phyloP scores from a whole-genome alignment of 345 rosid genomes.

The Aethionema arabicum region DNA sequence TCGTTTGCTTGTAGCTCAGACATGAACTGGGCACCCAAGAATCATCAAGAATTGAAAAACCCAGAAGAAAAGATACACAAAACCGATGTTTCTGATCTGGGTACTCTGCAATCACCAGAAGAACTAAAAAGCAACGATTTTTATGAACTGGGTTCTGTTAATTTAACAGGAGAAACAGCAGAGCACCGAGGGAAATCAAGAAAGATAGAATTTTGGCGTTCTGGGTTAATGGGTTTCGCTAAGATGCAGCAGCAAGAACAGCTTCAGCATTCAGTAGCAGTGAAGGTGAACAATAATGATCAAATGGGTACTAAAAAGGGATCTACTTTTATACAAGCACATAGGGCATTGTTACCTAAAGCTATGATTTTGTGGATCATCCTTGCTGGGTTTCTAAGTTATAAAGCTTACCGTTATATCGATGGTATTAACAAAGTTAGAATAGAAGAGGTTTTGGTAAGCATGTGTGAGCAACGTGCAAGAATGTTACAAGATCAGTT shows the following conservation, averaged over 20 bases:
- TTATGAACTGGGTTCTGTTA: slow-evolving; percentile 12
- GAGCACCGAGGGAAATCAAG: neutral
- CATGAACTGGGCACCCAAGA: slow-evolving; percentile 49
- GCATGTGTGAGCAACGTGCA: slow-evolving; percentile 97
- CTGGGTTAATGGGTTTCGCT: slow-evolving; percentile 52
- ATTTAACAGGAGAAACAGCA: slow-evolving; percentile 10
- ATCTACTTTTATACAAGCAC: slow-evolving; percentile 62
- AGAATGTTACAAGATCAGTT: slow-evolving; percentile 98
- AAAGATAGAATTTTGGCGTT: slow-evolving; percentile 32
- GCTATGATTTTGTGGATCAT: slow-evolving; percentile 56
- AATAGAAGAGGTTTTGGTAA: slow-evolving; percentile 70
- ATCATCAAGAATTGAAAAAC: slow-evolving; percentile 26
- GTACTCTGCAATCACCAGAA: slow-evolving; percentile 1
- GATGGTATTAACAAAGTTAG: slow-evolving; percentile 60
- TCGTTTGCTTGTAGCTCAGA: slow-evolving; percentile 41
- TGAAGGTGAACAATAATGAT: slow-evolving; percentile 51
- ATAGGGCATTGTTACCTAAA: slow-evolving; percentile 70
- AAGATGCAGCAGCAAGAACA: slow-evolving; percentile 54
- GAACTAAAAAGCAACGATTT: slow-evolving; percentile 28
- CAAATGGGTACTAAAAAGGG: slow-evolving; percentile 61
- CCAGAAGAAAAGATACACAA: slow-evolving; percentile 25
- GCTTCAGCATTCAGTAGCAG: slow-evolving; percentile 56
- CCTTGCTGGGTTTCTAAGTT: slow-evolving; percentile 46
- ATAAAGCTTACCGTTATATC: slow-evolving; percentile 53
- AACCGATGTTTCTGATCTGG: slow-evolving; percentile 11